A percentile compares a stretch with the other conserved stretches of the same genome.
Evolutionary conservation across 2,329 filamentous ascomycete species (phyloP).

Genomic region (Fusarium luffae): DNA sequence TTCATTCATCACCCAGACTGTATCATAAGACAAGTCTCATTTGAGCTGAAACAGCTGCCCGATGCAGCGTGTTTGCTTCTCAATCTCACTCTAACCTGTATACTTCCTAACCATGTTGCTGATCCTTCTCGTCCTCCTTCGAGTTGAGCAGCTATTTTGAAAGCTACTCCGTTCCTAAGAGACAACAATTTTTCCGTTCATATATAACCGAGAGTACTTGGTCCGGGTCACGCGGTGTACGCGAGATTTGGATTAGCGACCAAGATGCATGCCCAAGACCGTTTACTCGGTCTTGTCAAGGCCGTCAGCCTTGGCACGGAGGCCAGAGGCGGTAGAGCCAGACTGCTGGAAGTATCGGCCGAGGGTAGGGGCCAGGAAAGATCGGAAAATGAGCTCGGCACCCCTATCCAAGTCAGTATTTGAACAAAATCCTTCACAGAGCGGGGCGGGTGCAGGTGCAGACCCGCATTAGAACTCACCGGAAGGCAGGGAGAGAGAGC

Average conservation of each 20-base stretch:
- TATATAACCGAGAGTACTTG: constrained; percentile 38
- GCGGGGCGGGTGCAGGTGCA: constrained; percentile 11
- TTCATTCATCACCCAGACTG: constrained; percentile 41
- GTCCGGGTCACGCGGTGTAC: constrained; percentile 38
- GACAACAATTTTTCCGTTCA: constrained; percentile 28
- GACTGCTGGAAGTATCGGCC: constrained; percentile 85
- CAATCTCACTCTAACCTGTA: constrained; percentile 11
- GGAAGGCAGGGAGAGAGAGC: constrained; percentile 95
- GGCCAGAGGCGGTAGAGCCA: constrained; percentile 83
- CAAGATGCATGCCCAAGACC: constrained; percentile 34
- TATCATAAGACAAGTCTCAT: constrained; percentile 34
- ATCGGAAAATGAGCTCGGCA: constrained; percentile 96
- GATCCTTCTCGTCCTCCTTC: constrained; percentile 29
- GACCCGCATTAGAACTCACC: constrained; percentile 66
- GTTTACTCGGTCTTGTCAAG: constrained; percentile 75
- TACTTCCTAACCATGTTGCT: constrained; percentile 5
- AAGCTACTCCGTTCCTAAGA: constrained; percentile 24
- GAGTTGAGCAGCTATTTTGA: constrained; percentile 16
- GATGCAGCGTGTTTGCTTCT: constrained; percentile 3
- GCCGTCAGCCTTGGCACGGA: constrained; percentile 88
- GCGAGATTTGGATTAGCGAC: constrained; percentile 44
- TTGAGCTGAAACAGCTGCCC: constrained; percentile 20
- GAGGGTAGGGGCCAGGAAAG: constrained; percentile 90
- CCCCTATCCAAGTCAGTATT: constrained; percentile 68
- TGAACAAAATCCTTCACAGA: constrained; percentile 6